Evolutionary conservation across 78 protist species (phyloP), one percentile per base, ranked within the genome.

Genomic region (Creolimax fragrantissima): DNA sequence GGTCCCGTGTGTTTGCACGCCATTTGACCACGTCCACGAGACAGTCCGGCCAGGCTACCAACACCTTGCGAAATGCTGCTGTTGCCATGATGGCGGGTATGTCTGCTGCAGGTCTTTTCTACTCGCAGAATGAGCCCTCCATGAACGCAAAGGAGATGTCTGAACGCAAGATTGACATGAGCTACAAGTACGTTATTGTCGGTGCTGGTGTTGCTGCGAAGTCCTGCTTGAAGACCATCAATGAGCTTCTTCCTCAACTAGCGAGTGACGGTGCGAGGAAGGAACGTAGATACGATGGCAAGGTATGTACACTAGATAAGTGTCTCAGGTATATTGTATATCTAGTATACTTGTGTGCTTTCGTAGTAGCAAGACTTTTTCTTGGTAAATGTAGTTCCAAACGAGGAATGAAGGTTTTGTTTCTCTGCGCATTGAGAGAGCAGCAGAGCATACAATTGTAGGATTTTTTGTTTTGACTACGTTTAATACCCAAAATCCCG

Each of bases 121-220:
- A 58, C 24, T 17, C 74, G 24, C 43, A 35, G 11, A 84, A 84
- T 11, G 24, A 35, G 32, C 41, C 35, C 32, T 32, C 11, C 2
- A 84, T 35, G 88, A 7, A 35, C 11, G 88, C 32, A 35, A 35
- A 35, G 36, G 35, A 84, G 88, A 7, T 24, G 88, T 7, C n/a
- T 7, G 36, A 24, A 11, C 32, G 41, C 44, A 84, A 24, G 43
- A 11, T 84, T 35, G 35, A 35, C 11, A 35, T 84, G 43, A 84
- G 39, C 67, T 91, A 91, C 88, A 91, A 91, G 84, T 84, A 91
- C 32, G 92, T 91, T 35, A 91, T 91, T 74, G 32, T 91, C 42
- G 92, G 92, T 41, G 92, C 92, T 5, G 92, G 92, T 74, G 84
- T 66, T 32, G 11, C 84, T 66, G 84, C 92, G 5, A 5, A 41